Evolutionary conservation across 257 asterid species (phyloP).

Genomic region (Solanum pennellii): DNA sequence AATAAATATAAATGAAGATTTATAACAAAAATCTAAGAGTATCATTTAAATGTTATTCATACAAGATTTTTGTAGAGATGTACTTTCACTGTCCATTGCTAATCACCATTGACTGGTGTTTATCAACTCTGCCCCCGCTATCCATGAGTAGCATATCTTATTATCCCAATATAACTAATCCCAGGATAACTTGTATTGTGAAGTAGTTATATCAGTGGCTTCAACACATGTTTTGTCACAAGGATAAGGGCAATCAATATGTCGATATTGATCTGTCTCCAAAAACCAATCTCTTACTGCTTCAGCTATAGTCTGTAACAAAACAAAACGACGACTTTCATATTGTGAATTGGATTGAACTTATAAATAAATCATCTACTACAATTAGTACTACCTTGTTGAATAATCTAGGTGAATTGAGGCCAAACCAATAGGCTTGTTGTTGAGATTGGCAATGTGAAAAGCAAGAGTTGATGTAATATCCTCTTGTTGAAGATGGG

Average conservation of each 20-base stretch:
- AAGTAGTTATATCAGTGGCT: neutral
- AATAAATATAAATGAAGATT: neutral
- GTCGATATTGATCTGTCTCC: constrained; percentile 56
- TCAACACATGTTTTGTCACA: constrained; percentile 65
- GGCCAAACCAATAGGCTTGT: constrained; percentile 60
- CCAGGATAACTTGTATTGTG: no score
- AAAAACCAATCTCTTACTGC: constrained; percentile 78
- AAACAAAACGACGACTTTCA: neutral
- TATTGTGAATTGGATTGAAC: neutral
- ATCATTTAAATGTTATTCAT: neutral
- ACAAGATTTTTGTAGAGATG: neutral
- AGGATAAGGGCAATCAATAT: constrained; percentile 83
- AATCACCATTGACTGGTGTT: neutral
- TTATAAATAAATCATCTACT: neutral
- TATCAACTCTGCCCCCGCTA: neutral
- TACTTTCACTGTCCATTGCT: neutral
- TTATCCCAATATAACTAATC: no score
- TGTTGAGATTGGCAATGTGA: constrained; percentile 60
- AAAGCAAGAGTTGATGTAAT: constrained; percentile 3
- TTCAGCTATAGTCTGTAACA: constrained; percentile 55
- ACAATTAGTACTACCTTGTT: constrained; percentile 25
- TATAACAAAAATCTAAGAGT: neutral
- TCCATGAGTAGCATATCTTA: neutral
- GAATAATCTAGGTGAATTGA: constrained; percentile 44
- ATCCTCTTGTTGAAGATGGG: constrained; percentile 3